Evolutionary conservation across 2,329 filamentous ascomycete species (phyloP).

Genomic region (Colletotrichum aenigma): DNA sequence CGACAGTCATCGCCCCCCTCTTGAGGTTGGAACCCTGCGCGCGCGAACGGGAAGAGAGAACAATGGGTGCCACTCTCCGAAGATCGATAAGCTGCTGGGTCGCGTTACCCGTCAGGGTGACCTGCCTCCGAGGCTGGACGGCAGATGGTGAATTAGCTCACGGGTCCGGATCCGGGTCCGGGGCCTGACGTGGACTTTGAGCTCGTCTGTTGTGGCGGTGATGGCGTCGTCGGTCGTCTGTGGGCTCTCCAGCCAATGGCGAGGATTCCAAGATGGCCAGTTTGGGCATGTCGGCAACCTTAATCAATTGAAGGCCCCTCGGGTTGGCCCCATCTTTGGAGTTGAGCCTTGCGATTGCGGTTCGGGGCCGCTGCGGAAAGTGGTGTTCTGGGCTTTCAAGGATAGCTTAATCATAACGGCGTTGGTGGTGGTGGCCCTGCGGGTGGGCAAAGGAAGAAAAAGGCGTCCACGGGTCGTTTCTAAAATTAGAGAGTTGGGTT

Average conservation of each 20-base stretch:
- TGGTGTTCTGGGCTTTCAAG: not conserved
- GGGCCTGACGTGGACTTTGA: not conserved
- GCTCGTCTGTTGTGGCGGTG: constrained; percentile 11
- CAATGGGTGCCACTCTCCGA: not conserved
- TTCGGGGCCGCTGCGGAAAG: not conserved
- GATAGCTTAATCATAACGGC: not conserved
- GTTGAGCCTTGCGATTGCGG: not conserved
- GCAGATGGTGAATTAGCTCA: not conserved
- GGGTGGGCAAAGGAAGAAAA: not conserved
- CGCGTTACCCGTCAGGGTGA: not conserved
- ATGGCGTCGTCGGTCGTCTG: not conserved
- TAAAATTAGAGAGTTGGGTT: constrained; percentile 11
- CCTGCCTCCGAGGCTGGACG: not conserved
- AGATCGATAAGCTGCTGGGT: constrained; percentile 1
- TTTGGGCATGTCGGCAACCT: not conserved
- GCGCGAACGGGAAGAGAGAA: not conserved
- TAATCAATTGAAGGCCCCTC: not conserved
- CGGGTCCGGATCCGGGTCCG: not conserved
- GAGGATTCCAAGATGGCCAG: not conserved
- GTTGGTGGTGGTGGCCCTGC: not conserved
- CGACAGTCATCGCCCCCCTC: not conserved
- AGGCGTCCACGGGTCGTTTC: not conserved
- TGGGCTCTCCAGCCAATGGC: not conserved
- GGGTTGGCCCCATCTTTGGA: not conserved
- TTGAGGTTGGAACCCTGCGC: not conserved